Evolutionary conservation across 2,329 filamentous ascomycete species (phyloP).

Genomic region (Neophaeococcomyces aloes): DNA sequence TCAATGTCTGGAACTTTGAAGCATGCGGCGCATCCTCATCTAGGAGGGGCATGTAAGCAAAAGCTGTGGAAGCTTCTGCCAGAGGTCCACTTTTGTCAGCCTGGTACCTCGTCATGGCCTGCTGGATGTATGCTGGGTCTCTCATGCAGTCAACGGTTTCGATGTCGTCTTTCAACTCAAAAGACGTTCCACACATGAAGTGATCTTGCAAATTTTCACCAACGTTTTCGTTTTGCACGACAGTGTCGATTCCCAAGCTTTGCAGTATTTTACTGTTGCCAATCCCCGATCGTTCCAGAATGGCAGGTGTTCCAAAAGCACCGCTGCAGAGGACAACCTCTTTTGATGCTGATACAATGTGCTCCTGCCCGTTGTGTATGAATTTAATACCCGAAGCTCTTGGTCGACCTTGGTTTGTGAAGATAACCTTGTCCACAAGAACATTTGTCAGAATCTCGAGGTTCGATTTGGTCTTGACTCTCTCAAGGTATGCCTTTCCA

Average conservation of each 20-base stretch:
- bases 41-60: conserved; percentile 23
- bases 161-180: no score
- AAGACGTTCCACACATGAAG: no score
- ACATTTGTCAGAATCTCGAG: background rate
- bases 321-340: conserved; percentile 35
- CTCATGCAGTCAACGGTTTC: no score
- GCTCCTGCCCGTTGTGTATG: conserved; percentile 4
- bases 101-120: conserved; percentile 13
- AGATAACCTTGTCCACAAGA: background rate
- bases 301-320: conserved; percentile 31
- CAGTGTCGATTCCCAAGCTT: conserved; percentile 29
- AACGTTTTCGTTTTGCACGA: conserved; percentile 40
- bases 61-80: conserved; percentile 20
- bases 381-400: conserved; percentile 8
- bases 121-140: background rate
- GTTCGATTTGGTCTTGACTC: background rate
- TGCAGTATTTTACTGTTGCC: conserved; percentile 31
- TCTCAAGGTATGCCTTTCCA: background rate
- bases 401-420: background rate
- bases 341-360: no score
- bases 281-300: conserved; percentile 43
- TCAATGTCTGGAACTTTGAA: no score
- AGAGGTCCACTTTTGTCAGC: conserved; percentile 21
- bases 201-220: conserved; percentile 32
- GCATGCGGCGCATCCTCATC: conserved; percentile 15